Evolutionary conservation across 2,329 filamentous ascomycete species (phyloP), one percentile per base, ranked within the genome.

Genomic region (Clonostachys rhizophaga): DNA sequence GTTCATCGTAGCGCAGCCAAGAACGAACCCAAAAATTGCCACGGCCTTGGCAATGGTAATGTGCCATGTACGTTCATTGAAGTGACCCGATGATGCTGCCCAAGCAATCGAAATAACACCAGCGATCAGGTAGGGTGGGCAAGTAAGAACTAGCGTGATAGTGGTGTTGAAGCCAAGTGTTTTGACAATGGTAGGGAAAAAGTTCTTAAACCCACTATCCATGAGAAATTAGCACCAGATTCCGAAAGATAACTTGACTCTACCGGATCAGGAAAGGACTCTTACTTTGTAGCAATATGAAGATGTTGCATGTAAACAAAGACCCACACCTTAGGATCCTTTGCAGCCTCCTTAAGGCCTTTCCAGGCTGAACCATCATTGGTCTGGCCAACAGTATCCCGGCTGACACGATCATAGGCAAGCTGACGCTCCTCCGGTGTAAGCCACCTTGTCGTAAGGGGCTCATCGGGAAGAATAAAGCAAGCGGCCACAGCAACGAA

Each of bases 241-340:
- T 30, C 1, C 24, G 3, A 9, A 30, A 30, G 24, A 30, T 30
- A 10, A 30, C 8, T 30, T 9, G 24, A 30, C 24, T 4, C 24
- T 30, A 30, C 9, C 24, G 24, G 9, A 4, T 9, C 24, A 30
- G 4, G 4, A 30, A 30, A 30, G 24, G 24, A 30, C 24, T 30
- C 24, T 30, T 30, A 30, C 24, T 71, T 70, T 16, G 74, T 72
- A 5, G 71, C 71, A 40, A 76, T 55, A 49, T 77, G 73, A 49
- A 75, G 67, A 54, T 77, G 76, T 48, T 75, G 69, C 70, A 76
- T 76, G 34, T 74, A 60, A 8, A 69, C 69, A 47, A 78, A 71
- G 14, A 78, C 58, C 66, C 72, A 78, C 4, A 74, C 64, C 44
- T 71, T 66, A 30, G 69, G 70, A 52, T 79, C 75, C 6, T 54